Base-by-base conservation (phyloP, 768 basidiomycete species). In the Boletus vinaceobasis region DNA sequence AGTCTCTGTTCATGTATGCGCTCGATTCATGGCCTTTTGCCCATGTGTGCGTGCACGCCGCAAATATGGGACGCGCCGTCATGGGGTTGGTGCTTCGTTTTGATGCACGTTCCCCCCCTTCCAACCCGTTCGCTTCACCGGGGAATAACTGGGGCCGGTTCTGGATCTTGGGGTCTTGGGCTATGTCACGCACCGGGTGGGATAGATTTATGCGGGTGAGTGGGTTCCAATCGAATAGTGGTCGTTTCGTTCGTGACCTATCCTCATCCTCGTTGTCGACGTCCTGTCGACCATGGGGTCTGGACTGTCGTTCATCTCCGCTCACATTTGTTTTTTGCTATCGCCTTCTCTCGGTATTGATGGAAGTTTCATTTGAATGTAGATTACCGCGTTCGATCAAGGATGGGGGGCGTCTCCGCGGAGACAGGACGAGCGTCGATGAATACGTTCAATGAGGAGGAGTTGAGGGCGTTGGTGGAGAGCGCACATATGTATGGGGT, bases 371-470 rank as follows among this genome's bases (percentile, higher is more conserved):
- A 37, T 58, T 42, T 37, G n/a, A 26, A 40, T 33, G 17, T 56
- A 81, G 85, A 86, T 64, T 85, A 86, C 65, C 74, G 77, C 4
- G 62, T 76, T 32, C 76, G 84, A 43, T 75, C 82, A 2, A 75
- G 78, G 21, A 70, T 79, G 59, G 51, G 61, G 7, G 71, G 68
- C 23, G 76, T 80, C 26, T 78, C 80, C 2, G 60, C 74, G 11
- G 60, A 60, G 5, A 60, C 70, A 15, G 72, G 73, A 4, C 38
- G 61, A 1, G 64, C 65, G 8, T 68, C 76, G n/a, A 65, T 79
- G 37, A 56, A 64, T 6, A 79, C 78, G 1, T 85, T 87, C 61
- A 71, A 64, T 38, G 51, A 56, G 2, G 68, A 74, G 8, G 84
- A 84, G 63, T 60, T 83, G 27, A 55, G 68, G 35, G 75, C 71